Conservation (phyloP, 2,329 filamentous ascomycete species). For the Didymella pomorum region DNA sequence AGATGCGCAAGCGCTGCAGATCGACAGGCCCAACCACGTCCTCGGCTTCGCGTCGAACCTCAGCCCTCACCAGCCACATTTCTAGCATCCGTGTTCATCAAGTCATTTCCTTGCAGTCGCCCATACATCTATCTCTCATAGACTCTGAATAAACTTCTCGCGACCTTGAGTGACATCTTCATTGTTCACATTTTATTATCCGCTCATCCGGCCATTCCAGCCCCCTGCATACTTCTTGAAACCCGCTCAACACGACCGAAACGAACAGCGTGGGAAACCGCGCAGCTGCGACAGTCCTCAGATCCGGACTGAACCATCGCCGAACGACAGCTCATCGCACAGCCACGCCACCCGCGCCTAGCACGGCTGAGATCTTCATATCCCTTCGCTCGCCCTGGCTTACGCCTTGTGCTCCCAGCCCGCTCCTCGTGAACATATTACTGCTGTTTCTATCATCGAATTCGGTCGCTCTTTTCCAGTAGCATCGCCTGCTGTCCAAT, state of each 20-base stretch:
- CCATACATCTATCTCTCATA: neutral
- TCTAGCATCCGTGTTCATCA: neutral
- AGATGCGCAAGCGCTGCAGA: slow-evolving; percentile 16
- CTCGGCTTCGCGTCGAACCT: slow-evolving; percentile 6
- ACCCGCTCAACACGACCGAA: slow-evolving; percentile 25
- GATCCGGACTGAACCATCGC: slow-evolving; percentile 24
- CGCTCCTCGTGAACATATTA: neutral
- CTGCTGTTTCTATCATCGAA: neutral
- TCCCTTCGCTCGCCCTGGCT: slow-evolving; percentile 16
- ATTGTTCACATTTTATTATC: neutral
- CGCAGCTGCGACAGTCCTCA: slow-evolving; percentile 30
- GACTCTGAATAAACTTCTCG: neutral
- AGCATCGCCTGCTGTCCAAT: neutral
- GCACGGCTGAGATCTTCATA: neutral
- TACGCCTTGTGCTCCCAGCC: slow-evolving; percentile 1
- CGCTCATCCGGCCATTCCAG: neutral
- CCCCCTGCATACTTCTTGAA: slow-evolving; percentile 18
- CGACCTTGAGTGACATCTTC: neutral
- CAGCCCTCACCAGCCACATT: slow-evolving; percentile 8
- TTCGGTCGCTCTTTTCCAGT: slow-evolving; percentile 6
- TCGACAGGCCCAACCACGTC: slow-evolving; percentile 16
- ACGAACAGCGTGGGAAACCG: slow-evolving; percentile 26
- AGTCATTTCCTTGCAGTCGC: neutral
- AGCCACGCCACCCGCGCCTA: slow-evolving; percentile 6
- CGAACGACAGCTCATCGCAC: slow-evolving; percentile 19